phyloP scores from a whole-genome alignment of 2,329 filamentous ascomycete species.

The Talaromyces atroroseus region DNA sequence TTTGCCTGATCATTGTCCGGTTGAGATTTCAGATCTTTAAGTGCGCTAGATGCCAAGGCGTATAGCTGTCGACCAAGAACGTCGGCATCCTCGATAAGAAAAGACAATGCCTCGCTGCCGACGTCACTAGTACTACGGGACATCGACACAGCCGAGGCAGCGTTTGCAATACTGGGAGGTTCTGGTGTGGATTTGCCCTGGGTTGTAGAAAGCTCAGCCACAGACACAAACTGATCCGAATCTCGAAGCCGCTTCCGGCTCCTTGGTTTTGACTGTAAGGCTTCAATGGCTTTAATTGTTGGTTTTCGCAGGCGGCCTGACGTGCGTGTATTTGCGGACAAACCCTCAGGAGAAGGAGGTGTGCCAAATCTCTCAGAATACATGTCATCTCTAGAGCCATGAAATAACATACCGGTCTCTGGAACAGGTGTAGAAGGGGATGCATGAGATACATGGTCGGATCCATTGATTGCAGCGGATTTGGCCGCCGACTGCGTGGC shows the following conservation, averaged over 20 bases:
- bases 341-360: conserved; percentile 15
- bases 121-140: conserved; percentile 8
- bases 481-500: neutral
- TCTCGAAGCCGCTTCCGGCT: conserved; percentile 15
- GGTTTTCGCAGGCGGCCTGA: conserved; percentile 27
- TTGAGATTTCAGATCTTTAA: conserved; percentile 7
- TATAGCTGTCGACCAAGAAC: conserved; percentile 15
- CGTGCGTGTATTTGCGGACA: conserved; percentile 18
- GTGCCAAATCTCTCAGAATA: conserved; percentile 14
- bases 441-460: neutral
- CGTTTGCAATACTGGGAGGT: neutral
- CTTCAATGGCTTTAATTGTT: conserved; percentile 26
- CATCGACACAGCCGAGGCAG: neutral
- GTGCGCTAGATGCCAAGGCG: conserved; percentile 17
- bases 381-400: conserved; percentile 1
- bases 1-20: conserved; percentile 8
- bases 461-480: neutral
- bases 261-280: conserved; percentile 17
- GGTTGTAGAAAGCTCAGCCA: neutral
- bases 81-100: conserved; percentile 4
- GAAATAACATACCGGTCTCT: neutral
- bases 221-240: conserved; percentile 7
- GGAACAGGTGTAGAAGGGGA: neutral
- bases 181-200: conserved; percentile 5
- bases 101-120: conserved; percentile 6